phyloP scores from a whole-genome alignment of 2,329 filamentous ascomycete genomes.

The Aquanectria penicillioides region DNA sequence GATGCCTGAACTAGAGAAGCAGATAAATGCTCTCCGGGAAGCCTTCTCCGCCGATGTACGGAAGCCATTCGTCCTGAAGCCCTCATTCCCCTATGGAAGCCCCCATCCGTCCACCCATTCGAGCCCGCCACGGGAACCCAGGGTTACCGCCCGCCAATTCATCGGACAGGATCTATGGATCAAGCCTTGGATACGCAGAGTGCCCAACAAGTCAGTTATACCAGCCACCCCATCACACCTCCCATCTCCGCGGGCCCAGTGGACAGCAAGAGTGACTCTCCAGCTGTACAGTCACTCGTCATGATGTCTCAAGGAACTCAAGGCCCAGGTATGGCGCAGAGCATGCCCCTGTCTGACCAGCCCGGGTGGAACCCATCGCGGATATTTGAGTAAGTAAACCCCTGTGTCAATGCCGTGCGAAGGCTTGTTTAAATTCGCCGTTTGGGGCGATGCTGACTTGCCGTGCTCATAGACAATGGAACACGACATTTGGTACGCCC shows the following conservation, averaged over 20 bases:
- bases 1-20: conserved; percentile 88
- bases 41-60: conserved; percentile 89
- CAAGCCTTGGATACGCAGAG: conserved; percentile 64
- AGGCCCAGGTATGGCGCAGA: conserved; percentile 60
- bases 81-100: conserved; percentile 87
- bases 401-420: no score
- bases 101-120: conserved; percentile 72
- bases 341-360: conserved; percentile 70
- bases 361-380: conserved; percentile 84
- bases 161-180: conserved; percentile 61
- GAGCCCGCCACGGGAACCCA: conserved; percentile 67
- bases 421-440: neutral
- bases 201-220: conserved; percentile 72
- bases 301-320: conserved; percentile 74
- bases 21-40: conserved; percentile 88
- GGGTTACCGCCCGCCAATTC: conserved; percentile 59
- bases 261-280: conserved; percentile 82
- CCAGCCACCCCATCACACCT: conserved; percentile 79
- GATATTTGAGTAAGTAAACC: conserved; percentile 84
- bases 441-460: conserved; percentile 15
- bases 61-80: conserved; percentile 89
- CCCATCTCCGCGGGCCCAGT: conserved; percentile 78
- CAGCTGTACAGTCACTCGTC: conserved; percentile 75
- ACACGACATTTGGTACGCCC: conserved; percentile 88
- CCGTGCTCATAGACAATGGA: conserved; percentile 92